Evolutionary conservation across 345 rosid species (phyloP), one percentile per base, ranked within the genome.

Genomic region (Eucalyptus polyanthemos): DNA sequence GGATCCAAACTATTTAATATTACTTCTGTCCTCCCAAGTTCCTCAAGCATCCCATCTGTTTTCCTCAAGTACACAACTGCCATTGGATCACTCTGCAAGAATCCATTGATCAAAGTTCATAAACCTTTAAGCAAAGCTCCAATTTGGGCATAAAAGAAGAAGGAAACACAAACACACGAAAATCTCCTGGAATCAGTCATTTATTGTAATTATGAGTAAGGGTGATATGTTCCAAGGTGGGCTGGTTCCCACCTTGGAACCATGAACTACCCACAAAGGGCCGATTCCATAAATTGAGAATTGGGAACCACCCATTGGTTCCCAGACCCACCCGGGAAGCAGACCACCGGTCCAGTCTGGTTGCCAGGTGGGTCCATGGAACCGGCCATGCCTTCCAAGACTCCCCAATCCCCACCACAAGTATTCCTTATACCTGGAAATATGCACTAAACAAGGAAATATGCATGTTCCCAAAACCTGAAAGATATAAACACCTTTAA

Each of bases 11-110:
- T 90, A 89, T 97, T 97, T 67, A 94, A 87, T 81, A 96, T 91
- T 86, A 96, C 99, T 93, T 97, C 99, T 34, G 99, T 96, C 25
- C 96, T 97, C 72, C 98, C 98, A 91, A 97, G 92, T 93, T 97
- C 99, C 91, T 95, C 95, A 49, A 97, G 93, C 42, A 40, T 88
- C 87, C 98, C 98, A 89, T 96, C 95, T 47, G 37, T 88, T 91
- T 93, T 96, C 92, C 90, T 96, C 80, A 91, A 50, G 88, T 95
- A 96, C 50, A 93, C 90, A 93, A 96, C 95, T 87, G 92, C 93
- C 97, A 96, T 94, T 4, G 99, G 98, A 89, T 97, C 99, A 91
- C 99, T 97, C 99, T 96, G 88, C 90, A 92, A 88, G 44, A 92
- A 85, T 4, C 34, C 62, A 49, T 50, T 50, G 17, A 25, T 5